Evolutionary conservation across 1,284 basidiomycete genomes (phyloP), one percentile per base, ranked within the genome.

Genomic region (Apiotrichum porosum): DNA sequence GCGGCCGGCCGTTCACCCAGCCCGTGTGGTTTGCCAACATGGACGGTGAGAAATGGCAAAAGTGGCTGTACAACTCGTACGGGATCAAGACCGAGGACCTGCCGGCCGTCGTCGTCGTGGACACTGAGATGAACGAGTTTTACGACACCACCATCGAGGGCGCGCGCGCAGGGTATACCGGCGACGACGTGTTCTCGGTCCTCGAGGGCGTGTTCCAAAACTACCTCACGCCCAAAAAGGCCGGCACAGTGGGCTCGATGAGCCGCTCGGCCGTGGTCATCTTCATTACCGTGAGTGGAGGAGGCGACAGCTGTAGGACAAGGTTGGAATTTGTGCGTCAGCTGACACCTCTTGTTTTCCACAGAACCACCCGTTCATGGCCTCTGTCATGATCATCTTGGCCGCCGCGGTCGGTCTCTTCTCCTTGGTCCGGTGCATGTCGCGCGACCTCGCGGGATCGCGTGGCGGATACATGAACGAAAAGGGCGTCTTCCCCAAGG

Each of bases 21-120:
- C 81, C 83, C 14, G 83, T 93, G 0, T 80, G 90, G 44, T 94
- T 92, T 71, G 79, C 83, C 9, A 88, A 83, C 82, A 90, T 93
- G 80, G 86, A 94, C 62, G 80, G 76, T 0, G 81, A 81, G 21
- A 79, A 78, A 65, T 93, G 90, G 89, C 77, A 72, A 17, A 83
- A 80, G 45, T 94, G 89, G 89, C 75, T 93, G 71, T 88, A 86
- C 77, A 83, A 82, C 8, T 23, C 34, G 17, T 37, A 18, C 41
- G 69, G 66, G n/a, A 69, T 75, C 52, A 65, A 61, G 37, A 65
- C 60, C 19, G 71, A 33, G 37, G 75, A 78, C 13, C 75, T 80
- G 44, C 81, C 84, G 0, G 69, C 70, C 6, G 77, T 90, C 12
- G 78, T 93, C 15, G 79, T 95, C 43, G 79, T 86, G 1, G 85